Percentiles rank a stretch among this genome's conserved stretches.
phyloP scores from a whole-genome alignment of 1,139 yeast species.

The Taiozyma sp. region DNA sequence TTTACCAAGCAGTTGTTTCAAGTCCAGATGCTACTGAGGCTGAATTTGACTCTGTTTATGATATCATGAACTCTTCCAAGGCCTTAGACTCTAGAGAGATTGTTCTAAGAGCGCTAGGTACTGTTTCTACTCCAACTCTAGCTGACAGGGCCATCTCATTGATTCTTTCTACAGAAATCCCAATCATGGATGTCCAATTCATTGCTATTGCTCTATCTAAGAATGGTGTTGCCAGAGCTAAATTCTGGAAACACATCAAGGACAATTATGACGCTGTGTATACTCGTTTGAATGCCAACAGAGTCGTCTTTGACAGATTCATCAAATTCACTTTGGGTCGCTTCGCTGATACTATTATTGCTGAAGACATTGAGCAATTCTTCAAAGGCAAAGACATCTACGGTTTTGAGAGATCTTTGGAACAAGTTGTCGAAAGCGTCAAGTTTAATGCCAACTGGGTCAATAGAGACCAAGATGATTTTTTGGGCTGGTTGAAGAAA shows the following conservation, averaged over 20 bases:
- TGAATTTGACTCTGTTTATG: conserved; percentile 42
- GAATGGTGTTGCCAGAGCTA: conserved; percentile 43
- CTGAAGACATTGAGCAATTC: conserved; percentile 42
- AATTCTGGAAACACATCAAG: conserved; percentile 52
- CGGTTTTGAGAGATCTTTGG: conserved; percentile 55
- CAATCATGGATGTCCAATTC: conserved; percentile 70
- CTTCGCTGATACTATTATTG: conserved; percentile 39
- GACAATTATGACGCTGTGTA: conserved; percentile 46
- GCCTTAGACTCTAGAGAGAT: conserved; percentile 65
- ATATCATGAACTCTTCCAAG: conserved; percentile 49
- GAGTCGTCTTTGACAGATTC: conserved; percentile 61
- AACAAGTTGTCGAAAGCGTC: conserved; percentile 50
- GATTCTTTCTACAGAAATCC: conserved; percentile 32
- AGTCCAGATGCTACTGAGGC: conserved; percentile 33
- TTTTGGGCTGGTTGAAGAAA: conserved; percentile 27
- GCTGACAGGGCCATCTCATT: conserved; percentile 22
- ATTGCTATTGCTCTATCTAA: conserved; percentile 40
- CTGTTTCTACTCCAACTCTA: conserved; percentile 36
- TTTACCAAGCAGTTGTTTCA: conserved; percentile 45
- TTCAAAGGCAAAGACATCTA: conserved; percentile 50
- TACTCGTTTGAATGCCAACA: conserved; percentile 45
- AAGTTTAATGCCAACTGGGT: conserved; percentile 45
- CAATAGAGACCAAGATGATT: conserved; percentile 50
- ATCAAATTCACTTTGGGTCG: conserved; percentile 46
- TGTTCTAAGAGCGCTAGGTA: conserved; percentile 57